phyloP scores from a whole-genome alignment of 192 early-diverging fungal genomes.

The Dissophora globulifera region DNA sequence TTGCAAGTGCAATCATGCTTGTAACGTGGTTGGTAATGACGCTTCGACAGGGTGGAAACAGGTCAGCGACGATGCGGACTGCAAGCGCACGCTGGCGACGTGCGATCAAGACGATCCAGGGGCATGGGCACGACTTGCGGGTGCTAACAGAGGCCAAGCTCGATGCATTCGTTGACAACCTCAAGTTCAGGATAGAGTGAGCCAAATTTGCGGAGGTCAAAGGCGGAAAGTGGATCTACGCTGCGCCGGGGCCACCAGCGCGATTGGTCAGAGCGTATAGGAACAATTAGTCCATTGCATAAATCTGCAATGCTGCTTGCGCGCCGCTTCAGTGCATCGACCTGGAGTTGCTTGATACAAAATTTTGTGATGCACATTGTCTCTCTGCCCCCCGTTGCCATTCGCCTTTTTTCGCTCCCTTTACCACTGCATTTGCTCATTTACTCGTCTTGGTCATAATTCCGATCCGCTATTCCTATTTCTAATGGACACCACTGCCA shows the following conservation, averaged over 20 bases:
- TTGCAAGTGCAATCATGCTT: slow-evolving; percentile 23
- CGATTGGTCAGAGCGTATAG: no score
- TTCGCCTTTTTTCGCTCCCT: background rate
- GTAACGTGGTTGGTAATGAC: slow-evolving; percentile 31
- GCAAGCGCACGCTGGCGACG: slow-evolving; percentile 1
- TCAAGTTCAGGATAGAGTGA: slow-evolving; percentile 17
- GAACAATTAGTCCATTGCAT: no score
- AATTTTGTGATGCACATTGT: background rate
- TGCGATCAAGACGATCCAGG: slow-evolving; percentile 7
- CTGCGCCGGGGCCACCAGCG: slow-evolving; percentile 16
- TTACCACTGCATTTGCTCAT: no score
- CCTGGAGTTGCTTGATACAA: no score
- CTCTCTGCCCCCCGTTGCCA: background rate
- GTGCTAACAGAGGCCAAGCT: slow-evolving; percentile 6
- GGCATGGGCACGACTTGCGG: background rate
- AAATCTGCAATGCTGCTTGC: no score
- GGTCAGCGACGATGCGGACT: background rate
- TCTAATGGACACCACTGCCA: slow-evolving; percentile 30
- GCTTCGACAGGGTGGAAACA: slow-evolving; percentile 7
- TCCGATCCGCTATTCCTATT: no score
- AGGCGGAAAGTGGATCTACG: no score
- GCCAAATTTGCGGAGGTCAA: no score
- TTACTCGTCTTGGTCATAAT: background rate
- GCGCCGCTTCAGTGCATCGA: background rate
- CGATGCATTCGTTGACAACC: slow-evolving; percentile 11